phyloP scores from a whole-genome alignment of 768 basidiomycete species.

The Lactifluus piperatus region DNA sequence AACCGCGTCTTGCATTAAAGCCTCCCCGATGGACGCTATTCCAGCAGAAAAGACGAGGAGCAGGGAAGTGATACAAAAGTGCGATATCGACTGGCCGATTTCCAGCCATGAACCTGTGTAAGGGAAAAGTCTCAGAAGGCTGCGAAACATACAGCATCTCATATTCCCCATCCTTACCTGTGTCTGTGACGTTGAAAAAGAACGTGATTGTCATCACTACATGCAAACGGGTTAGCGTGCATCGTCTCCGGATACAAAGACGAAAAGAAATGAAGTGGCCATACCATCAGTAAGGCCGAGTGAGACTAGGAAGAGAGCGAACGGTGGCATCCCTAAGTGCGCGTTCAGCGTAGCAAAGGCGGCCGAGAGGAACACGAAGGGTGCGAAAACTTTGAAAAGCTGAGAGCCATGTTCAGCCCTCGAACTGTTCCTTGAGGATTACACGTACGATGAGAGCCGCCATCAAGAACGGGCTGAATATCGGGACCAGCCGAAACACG shows the following conservation, averaged over 20 bases:
- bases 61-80: slow-evolving; percentile 78
- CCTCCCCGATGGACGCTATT: slow-evolving; percentile 64
- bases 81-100: slow-evolving; percentile 82
- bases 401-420: slow-evolving; percentile 22
- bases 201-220: slow-evolving; percentile 76
- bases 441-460: slow-evolving; percentile 51
- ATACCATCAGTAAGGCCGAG: slow-evolving; percentile 63
- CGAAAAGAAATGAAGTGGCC: slow-evolving; percentile 15
- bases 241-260: background rate
- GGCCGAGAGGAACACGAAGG: slow-evolving; percentile 69
- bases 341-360: slow-evolving; percentile 62
- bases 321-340: slow-evolving; percentile 59
- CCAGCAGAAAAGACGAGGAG: slow-evolving; percentile 73
- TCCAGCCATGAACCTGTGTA: slow-evolving; percentile 73
- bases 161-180: slow-evolving; percentile 36
- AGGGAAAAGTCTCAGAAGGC: background rate
- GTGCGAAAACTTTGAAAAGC: slow-evolving; percentile 77
- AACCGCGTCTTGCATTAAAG: slow-evolving; percentile 42
- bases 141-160: background rate
- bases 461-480: slow-evolving; percentile 85
- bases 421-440: background rate
- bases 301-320: slow-evolving; percentile 73
- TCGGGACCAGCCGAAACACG: slow-evolving; percentile 77
- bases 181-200: slow-evolving; percentile 78
- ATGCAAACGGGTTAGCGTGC: background rate